Percentiles rank a stretch among this genome's conserved stretches.
Evolutionary conservation across 345 rosid genomes (phyloP).

Genomic region (Schrenkiella parvula): DNA sequence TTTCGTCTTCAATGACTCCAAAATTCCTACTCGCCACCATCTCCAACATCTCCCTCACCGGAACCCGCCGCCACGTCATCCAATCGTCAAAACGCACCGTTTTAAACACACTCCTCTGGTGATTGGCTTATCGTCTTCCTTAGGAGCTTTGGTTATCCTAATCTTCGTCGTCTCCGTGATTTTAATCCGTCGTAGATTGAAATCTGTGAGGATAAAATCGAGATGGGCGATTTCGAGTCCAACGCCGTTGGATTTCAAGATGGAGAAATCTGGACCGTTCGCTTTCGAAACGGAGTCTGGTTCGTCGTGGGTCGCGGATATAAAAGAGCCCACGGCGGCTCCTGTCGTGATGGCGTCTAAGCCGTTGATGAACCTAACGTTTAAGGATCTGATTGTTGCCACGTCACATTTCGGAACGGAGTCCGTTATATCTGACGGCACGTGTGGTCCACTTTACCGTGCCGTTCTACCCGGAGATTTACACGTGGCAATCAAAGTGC

Average conservation of each 20-base stretch:
- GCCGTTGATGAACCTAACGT: conserved; percentile 84
- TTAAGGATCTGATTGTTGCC: conserved; percentile 92
- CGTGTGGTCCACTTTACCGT: conserved; percentile 77
- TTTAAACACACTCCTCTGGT: conserved; percentile 32
- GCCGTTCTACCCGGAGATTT: conserved; percentile 83
- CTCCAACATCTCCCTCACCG: conserved; percentile 12
- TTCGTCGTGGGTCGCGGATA: conserved; percentile 88
- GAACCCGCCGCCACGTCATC: conserved; percentile 11
- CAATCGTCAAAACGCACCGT: conserved; percentile 4
- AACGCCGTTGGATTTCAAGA: conserved; percentile 50
- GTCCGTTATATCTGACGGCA: conserved; percentile 71
- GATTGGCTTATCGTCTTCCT: conserved; percentile 41
- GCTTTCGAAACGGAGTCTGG: conserved; percentile 90
- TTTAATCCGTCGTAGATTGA: conserved; percentile 36
- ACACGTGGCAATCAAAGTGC: conserved; percentile 88
- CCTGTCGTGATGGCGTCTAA: conserved; percentile 73
- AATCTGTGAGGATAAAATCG: conserved; percentile 40
- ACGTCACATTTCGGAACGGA: conserved; percentile 90
- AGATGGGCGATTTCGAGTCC: conserved; percentile 93
- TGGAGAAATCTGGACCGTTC: conserved; percentile 90
- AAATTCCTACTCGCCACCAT: conserved; percentile 32
- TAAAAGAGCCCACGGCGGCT: conserved; percentile 83
- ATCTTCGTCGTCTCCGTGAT: conserved; percentile 21
- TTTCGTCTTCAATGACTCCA: conserved; percentile 38
- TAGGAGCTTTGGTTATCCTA: conserved; percentile 37